Evolutionary conservation across 208 protist species (phyloP), one percentile per base, ranked within the genome.

Genomic region (Crithidia brevicula): DNA sequence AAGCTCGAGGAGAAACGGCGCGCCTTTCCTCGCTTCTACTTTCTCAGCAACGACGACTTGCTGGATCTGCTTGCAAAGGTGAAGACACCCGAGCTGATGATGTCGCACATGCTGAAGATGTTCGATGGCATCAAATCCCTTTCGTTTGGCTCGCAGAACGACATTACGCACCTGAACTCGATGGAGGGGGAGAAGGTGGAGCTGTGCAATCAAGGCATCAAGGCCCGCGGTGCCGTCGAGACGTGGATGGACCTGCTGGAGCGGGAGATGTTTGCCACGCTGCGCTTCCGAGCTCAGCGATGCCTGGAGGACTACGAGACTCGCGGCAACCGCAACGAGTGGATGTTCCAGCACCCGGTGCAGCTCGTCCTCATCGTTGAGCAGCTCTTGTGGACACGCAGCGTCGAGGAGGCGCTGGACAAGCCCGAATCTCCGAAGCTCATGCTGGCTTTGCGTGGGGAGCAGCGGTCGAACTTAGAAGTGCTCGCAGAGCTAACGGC

Each of bases 11-110:
- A 98, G 67, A 99, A 99, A 85, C 89, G 98, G 9, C 86, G 94
- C 60, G 85, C 88, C 38, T 98, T 99, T 66, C 94, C 97, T n/a
- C 89, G 98, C 59, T 99, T 99, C 77, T 99, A 98, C 88, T 99
- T 99, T 72, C 88, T 98, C 42, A 97, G 92, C 76, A 97, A 98
- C 72, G 89, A 96, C 72, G 98, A 99, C 64, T 77, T 99, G 52
- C 88, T 99, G 9, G 97, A 99, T 71, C 97, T 99, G 50, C 82
- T 99, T n/a, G 93, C 98, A 33, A 98, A 99, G 88, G 98, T 98
- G 22, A 98, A 97, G 72, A 97, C 98, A 43, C 97, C 98, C 10
- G 93, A 97, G 63, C 85, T 97, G 53, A 98, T 99, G 72, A 98
- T 99, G 89, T 93, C 96, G 40, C 96, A 99, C 82, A 97, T 99